These are phyloP conservation scores for Spiromastix sp. DNA, from an alignment of 2,329 filamentous ascomycete species.

Conservation along the genomic window DNA sequence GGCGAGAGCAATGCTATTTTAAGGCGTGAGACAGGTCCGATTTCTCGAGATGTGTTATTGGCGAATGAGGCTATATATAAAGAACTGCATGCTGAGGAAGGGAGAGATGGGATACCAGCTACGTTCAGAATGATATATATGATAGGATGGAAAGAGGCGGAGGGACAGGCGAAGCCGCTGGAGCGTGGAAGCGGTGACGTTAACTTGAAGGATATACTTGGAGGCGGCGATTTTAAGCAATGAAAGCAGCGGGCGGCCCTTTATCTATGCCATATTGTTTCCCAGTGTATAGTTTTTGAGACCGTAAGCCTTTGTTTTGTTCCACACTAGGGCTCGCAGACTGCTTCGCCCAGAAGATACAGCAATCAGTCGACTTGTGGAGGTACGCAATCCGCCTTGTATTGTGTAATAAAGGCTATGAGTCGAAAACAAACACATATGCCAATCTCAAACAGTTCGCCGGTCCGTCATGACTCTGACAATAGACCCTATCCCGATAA, in stretches of 20 bases:
- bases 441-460: slow-evolving; percentile 59
- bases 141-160: slow-evolving; percentile 93
- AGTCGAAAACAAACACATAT: slow-evolving; percentile 1
- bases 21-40: slow-evolving; percentile 67
- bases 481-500: slow-evolving; percentile 85
- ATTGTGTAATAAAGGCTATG: too few species aligned
- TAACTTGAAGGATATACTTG: slow-evolving; percentile 75
- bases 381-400: too few species aligned
- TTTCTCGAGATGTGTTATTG: slow-evolving; percentile 73
- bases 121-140: slow-evolving; percentile 96
- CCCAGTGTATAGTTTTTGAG: slow-evolving; percentile 1
- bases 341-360: too few species aligned
- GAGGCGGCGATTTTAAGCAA: slow-evolving; percentile 25
- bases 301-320: too few species aligned
- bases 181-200: slow-evolving; percentile 75
- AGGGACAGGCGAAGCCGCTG: slow-evolving; percentile 68
- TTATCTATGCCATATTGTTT: slow-evolving; percentile 3
- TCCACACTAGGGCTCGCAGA: too few species aligned
- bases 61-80: slow-evolving; percentile 84
- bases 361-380: too few species aligned
- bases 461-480: slow-evolving; percentile 94
- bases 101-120: slow-evolving; percentile 58
- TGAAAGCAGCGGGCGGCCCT: background rate
- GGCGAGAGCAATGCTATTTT: slow-evolving; percentile 86
- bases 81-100: slow-evolving; percentile 72